These are phyloP conservation scores for Fragaria iinumae DNA, from an alignment of 306 rosid species.

Conservation along the genomic window DNA sequence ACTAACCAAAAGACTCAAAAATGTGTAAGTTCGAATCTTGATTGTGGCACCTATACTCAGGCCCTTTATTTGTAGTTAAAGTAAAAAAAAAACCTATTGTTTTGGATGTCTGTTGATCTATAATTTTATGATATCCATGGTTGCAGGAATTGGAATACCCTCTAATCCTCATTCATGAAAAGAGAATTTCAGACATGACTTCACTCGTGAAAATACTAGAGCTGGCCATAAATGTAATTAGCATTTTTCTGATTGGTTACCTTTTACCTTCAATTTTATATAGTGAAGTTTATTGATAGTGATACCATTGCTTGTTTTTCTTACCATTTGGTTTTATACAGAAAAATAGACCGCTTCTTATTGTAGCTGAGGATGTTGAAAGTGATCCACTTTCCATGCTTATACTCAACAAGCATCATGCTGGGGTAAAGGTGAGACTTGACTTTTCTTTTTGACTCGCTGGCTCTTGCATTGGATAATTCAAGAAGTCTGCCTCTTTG, in stretches of 20 bases:
- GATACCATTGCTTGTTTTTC: conserved; percentile 17
- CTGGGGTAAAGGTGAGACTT: conserved; percentile 74
- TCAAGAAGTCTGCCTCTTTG: too few relatives aligned
- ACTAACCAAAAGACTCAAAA: conserved; percentile 81
- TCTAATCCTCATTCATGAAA: conserved; percentile 79
- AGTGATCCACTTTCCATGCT: conserved; percentile 89
- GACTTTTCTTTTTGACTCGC: conserved; percentile 10
- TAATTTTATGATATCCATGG: conserved; percentile 2
- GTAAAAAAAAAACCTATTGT: conserved; percentile 5
- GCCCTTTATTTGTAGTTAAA: not conserved
- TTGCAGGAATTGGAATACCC: conserved; percentile 90
- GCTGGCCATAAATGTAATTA: conserved; percentile 62
- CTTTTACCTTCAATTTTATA: not conserved
- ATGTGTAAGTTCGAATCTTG: conserved; percentile 62
- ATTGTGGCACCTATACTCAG: conserved; percentile 7
- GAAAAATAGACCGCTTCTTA: conserved; percentile 76
- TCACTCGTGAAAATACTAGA: conserved; percentile 70
- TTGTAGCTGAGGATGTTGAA: conserved; percentile 96
- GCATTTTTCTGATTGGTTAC: conserved; percentile 21
- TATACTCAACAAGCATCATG: conserved; percentile 91
- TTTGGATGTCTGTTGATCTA: not conserved
- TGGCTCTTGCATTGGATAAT: not conserved
- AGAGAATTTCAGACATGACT: conserved; percentile 80
- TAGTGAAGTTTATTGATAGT: not conserved
- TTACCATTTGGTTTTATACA: conserved; percentile 36